phyloP scores from a whole-genome alignment of 148 eudicot genomes.

The Diospyros lotus region DNA sequence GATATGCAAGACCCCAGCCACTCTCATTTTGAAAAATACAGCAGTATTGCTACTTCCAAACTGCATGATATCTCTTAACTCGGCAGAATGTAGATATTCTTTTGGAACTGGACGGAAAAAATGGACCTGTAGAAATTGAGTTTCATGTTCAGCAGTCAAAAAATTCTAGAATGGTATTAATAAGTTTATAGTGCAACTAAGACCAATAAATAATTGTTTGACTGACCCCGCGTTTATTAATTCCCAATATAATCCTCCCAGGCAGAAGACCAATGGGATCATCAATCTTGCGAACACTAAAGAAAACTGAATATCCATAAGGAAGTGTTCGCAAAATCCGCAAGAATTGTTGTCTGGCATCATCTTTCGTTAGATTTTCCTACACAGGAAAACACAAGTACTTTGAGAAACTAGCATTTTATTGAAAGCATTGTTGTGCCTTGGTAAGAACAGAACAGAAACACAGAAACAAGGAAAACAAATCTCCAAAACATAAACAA shows the following conservation, averaged over 20 bases:
- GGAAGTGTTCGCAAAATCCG: slow-evolving; percentile 85
- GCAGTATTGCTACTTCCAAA: slow-evolving; percentile 99
- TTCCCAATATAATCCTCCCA: slow-evolving; percentile 82
- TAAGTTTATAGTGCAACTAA: neutral
- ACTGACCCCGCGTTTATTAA: slow-evolving; percentile 97
- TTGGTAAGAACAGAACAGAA: neutral
- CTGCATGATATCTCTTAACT: slow-evolving; percentile 96
- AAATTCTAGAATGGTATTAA: slow-evolving; percentile 2
- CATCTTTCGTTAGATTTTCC: slow-evolving; percentile 92
- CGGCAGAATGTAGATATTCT: slow-evolving; percentile 97
- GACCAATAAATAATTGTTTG: neutral
- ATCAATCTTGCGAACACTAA: slow-evolving; percentile 96
- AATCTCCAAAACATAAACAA: neutral
- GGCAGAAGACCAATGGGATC: slow-evolving; percentile 99
- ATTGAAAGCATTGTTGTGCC: neutral
- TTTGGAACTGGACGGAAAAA: slow-evolving; percentile 98
- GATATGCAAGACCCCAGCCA: slow-evolving; percentile 95
- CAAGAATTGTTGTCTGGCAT: slow-evolving; percentile 92
- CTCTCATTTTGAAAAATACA: slow-evolving; percentile 98
- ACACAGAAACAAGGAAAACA: neutral
- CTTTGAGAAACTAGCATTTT: neutral
- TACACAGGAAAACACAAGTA: slow-evolving; percentile 23
- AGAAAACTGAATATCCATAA: slow-evolving; percentile 95
- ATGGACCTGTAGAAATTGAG: slow-evolving; percentile 57
- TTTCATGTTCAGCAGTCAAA: neutral